A percentile compares a stretch with the other conserved stretches of the same genome.
These are phyloP conservation scores for Platismatia glauca DNA, from an alignment of 495 filamentous ascomycete genomes.

Conservation along the genomic window DNA sequence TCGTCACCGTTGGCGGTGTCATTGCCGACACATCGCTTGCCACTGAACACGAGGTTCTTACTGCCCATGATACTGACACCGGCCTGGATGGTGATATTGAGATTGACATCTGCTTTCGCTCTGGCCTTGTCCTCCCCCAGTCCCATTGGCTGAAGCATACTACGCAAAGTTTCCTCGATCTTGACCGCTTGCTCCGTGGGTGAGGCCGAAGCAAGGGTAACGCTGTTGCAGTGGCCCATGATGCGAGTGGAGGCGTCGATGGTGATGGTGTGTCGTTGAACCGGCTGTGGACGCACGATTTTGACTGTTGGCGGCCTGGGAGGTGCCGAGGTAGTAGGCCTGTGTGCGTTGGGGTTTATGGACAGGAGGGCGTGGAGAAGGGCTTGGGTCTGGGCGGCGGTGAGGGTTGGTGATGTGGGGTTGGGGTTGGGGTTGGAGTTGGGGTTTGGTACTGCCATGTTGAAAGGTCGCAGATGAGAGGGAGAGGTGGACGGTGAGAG, in stretches of 20 bases:
- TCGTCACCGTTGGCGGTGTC: background rate
- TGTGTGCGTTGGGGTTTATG: background rate
- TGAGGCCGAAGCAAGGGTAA: slow-evolving; percentile 26
- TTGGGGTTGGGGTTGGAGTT: slow-evolving; percentile 1
- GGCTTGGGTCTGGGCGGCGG: slow-evolving; percentile 11
- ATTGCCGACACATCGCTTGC: background rate
- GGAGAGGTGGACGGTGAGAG: background rate
- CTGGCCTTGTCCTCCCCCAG: background rate
- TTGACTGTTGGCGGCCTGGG: background rate
- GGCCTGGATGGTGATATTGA: slow-evolving; percentile 25
- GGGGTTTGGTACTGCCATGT: slow-evolving; percentile 1
- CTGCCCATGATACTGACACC: slow-evolving; percentile 27
- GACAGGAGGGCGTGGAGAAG: slow-evolving; percentile 12
- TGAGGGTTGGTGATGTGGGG: slow-evolving; percentile 4
- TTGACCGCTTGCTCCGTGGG: background rate
- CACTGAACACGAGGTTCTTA: slow-evolving; percentile 12
- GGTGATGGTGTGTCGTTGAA: slow-evolving; percentile 26
- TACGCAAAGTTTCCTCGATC: slow-evolving; percentile 12
- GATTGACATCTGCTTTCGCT: background rate
- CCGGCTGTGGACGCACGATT: background rate
- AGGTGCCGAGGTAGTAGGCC: background rate
- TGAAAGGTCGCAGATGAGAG: background rate
- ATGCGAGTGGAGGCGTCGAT: slow-evolving; percentile 34
- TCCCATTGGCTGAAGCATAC: background rate
- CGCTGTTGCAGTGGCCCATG: slow-evolving; percentile 29